These are phyloP conservation scores for Neonectria sp. DNA, from an alignment of 2,329 filamentous ascomycete species.

Conservation along the genomic window DNA sequence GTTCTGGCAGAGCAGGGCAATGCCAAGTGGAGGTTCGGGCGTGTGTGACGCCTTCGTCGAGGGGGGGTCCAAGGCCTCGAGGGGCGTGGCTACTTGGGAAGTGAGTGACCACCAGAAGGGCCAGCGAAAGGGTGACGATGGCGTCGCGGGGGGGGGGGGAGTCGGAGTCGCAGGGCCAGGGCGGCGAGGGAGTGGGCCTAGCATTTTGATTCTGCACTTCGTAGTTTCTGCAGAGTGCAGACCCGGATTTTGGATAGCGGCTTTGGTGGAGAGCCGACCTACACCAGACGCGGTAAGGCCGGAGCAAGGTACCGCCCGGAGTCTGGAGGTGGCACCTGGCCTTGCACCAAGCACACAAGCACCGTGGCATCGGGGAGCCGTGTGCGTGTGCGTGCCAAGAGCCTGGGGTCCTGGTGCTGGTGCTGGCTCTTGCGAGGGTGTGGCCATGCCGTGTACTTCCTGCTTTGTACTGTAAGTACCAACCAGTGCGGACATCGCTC, in stretches of 20 bases:
- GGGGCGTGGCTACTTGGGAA: constrained; percentile 28
- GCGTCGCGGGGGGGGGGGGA: constrained; percentile 18
- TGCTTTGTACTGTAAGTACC: not conserved
- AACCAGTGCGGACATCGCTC: constrained; percentile 32
- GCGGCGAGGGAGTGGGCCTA: constrained; percentile 38
- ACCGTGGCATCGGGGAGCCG: constrained; percentile 38
- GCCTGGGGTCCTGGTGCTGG: not conserved
- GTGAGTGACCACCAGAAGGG: constrained; percentile 12
- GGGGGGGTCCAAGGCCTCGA: constrained; percentile 9
- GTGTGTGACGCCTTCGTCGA: constrained; percentile 34
- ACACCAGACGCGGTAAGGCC: constrained; percentile 36
- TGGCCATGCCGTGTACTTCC: no score
- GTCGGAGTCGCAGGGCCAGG: not conserved
- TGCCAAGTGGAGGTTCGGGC: constrained; percentile 38
- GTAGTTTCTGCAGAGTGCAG: constrained; percentile 11
- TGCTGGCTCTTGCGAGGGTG: no score
- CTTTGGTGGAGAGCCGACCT: constrained; percentile 32
- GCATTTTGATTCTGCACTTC: constrained; percentile 3
- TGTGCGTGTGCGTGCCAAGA: not conserved
- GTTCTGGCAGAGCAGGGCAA: constrained; percentile 40
- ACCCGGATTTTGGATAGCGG: constrained; percentile 43
- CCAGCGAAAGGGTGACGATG: constrained; percentile 38
- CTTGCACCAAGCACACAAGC: not conserved
- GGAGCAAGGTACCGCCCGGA: constrained; percentile 29
- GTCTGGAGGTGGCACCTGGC: constrained; percentile 40